phyloP scores from a whole-genome alignment of 371 early-diverging fungal species.

The Mortierella sp. region DNA sequence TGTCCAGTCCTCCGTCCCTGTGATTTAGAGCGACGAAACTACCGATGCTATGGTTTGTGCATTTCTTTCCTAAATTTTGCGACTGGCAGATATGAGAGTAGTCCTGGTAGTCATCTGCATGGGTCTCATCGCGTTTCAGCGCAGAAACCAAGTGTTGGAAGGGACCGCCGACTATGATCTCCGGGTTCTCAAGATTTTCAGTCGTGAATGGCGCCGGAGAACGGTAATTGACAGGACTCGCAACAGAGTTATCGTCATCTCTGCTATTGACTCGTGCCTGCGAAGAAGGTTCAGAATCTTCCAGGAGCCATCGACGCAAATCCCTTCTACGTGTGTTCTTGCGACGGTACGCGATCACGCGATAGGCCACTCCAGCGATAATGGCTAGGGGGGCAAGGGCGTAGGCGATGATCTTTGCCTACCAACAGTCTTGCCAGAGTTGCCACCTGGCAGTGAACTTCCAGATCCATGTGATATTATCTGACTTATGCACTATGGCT shows the following conservation, averaged over 20 bases:
- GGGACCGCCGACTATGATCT: conserved; percentile 15
- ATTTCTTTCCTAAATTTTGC: conserved; percentile 42
- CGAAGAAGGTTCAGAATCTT: conserved; percentile 29
- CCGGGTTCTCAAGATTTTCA: conserved; percentile 23
- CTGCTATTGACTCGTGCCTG: not conserved
- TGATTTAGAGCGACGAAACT: conserved; percentile 52
- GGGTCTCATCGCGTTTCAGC: conserved; percentile 41
- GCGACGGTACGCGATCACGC: conserved; percentile 47
- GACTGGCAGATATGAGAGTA: conserved; percentile 48
- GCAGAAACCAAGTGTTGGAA: conserved; percentile 31
- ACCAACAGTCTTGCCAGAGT: not conserved
- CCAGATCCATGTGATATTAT: not conserved
- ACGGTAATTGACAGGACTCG: conserved; percentile 43
- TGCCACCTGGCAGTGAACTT: not conserved
- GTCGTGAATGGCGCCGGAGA: conserved; percentile 52
- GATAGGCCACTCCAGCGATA: conserved; percentile 25
- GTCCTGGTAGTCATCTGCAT: conserved; percentile 30
- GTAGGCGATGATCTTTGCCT: conserved; percentile 24
- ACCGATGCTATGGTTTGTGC: conserved; percentile 49
- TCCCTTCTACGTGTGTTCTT: conserved; percentile 21
- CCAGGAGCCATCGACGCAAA: conserved; percentile 28
- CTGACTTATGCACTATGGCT: not conserved
- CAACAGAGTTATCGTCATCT: conserved; percentile 24
- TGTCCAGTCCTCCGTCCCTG: conserved; percentile 34
- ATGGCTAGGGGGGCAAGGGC: conserved; percentile 32